phyloP scores from a whole-genome alignment of 2,329 filamentous ascomycete genomes.

The Neocatenulostroma microsporum region DNA sequence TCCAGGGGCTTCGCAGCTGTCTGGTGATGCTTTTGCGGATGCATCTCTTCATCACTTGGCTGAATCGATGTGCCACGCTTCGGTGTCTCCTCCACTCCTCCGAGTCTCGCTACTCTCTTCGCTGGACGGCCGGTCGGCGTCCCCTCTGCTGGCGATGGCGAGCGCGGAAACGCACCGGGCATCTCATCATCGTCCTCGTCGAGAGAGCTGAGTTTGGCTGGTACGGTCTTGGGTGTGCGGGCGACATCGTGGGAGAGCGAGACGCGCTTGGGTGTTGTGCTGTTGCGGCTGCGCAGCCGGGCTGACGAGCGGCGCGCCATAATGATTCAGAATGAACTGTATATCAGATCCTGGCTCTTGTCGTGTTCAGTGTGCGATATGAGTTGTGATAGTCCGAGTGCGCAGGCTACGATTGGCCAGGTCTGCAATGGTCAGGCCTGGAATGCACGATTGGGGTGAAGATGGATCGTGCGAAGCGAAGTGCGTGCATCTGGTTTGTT shows the following conservation, averaged over 20 bases:
- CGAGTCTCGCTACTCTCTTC: slow-evolving; percentile 14
- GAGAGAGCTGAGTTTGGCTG: slow-evolving; percentile 38
- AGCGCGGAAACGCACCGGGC: slow-evolving; percentile 28
- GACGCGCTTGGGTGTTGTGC: slow-evolving; percentile 27
- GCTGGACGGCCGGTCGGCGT: slow-evolving; percentile 13
- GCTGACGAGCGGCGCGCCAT: slow-evolving; percentile 30
- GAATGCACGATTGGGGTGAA: too few relatives aligned
- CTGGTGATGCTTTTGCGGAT: slow-evolving; percentile 72
- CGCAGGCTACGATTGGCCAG: too few relatives aligned
- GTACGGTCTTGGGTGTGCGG: slow-evolving; percentile 26
- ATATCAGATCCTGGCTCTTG: too few relatives aligned
- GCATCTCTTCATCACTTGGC: slow-evolving; percentile 76
- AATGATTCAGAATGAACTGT: too few relatives aligned
- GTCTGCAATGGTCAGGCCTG: too few relatives aligned
- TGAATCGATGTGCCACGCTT: slow-evolving; percentile 57
- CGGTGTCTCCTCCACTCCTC: slow-evolving; percentile 45
- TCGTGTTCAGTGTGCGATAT: too few relatives aligned
- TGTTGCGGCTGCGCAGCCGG: slow-evolving; percentile 24
- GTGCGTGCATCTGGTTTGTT: too few relatives aligned
- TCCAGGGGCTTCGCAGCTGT: slow-evolving; percentile 69
- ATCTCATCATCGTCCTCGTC: slow-evolving; percentile 41
- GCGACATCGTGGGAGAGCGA: slow-evolving; percentile 27
- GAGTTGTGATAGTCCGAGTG: too few relatives aligned
- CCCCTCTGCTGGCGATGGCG: slow-evolving; percentile 15
- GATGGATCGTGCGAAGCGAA: too few relatives aligned